These are phyloP conservation scores for Cercospora beticola DNA, from an alignment of 2,329 filamentous ascomycete genomes.

Conservation along the genomic window DNA sequence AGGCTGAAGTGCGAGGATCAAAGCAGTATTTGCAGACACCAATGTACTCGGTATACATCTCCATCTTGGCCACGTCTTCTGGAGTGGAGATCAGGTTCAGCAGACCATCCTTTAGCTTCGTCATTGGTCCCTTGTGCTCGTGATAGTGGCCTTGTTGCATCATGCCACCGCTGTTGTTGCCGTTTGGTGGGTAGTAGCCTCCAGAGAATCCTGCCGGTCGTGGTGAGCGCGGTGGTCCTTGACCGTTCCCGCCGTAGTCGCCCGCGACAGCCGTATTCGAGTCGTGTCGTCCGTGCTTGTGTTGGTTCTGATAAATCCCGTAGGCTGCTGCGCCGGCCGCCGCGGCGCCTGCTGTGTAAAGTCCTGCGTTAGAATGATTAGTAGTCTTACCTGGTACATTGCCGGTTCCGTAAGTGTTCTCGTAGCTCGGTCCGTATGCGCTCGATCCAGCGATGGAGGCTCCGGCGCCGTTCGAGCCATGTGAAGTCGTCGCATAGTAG, in stretches of 20 bases:
- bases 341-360: conserved; percentile 50
- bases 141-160: conserved; percentile 40
- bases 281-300: conserved; percentile 28
- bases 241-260: conserved; percentile 22
- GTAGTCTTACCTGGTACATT: conserved; percentile 44
- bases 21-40: conserved; percentile 66
- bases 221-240: conserved; percentile 28
- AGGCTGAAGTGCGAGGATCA: conserved; percentile 56
- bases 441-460: conserved; percentile 13
- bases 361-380: conserved; percentile 44
- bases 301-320: conserved; percentile 41
- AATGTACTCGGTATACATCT: conserved; percentile 67
- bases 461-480: conserved; percentile 7
- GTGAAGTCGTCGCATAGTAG: conserved; percentile 20
- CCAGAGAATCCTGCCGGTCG: conserved; percentile 9
- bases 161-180: conserved; percentile 20
- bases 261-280: conserved; percentile 21
- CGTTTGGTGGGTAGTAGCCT: conserved; percentile 19
- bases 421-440: conserved; percentile 10
- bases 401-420: conserved; percentile 17
- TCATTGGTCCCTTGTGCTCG: conserved; percentile 57
- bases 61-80: conserved; percentile 64
- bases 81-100: conserved; percentile 40
- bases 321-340: conserved; percentile 45
- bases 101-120: conserved; percentile 60